Base-by-base conservation (phyloP, 306 rosid species). In the Quercus alba region DNA sequence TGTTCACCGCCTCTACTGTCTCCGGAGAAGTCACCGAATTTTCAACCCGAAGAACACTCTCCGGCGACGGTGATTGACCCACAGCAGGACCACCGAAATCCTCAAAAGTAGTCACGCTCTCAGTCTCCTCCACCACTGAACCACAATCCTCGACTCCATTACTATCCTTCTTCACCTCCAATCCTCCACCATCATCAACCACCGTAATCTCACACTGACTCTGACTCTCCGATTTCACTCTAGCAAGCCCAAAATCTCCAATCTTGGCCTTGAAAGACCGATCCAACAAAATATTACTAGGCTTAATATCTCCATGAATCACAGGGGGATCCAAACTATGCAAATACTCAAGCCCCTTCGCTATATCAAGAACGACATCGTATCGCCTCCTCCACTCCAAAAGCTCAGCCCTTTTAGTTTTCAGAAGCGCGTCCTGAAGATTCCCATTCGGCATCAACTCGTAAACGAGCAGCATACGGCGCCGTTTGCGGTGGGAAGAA, bases 221-320 rank as follows among this genome's bases (percentile, higher is more conserved):
- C 9, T 80, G 83, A 33, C 52, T 19, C 21, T 86, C 87, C 31
- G 73, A 52, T 73, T 88, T 88, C 88, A 93, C 69, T 79, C 97
- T 56, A 5, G 97, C 92, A 6, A 93, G 90, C n/a, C 98, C 98
- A 3, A 91, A 96, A 87, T 96, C 99, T 3, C 91, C 93, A 9
- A 96, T 85, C 72, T 84, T 93, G 0, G 94, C 97, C 0, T 78
- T 56, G 70, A 96, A 93, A 46, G 51, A 25, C 2, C 67, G 33
- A 51, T 96, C 94, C 52, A 96, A 78, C 12, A 96, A 73, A 51
- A 96, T 80, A 75, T 96, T 96, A 80, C 99, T 96, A 0, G 99
- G 99, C 78, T 96, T 96, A 13, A 96, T 86, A 72, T 96, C 99
- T 0, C 99, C 97, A 12, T 96, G 99, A 13, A 96, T 88, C 9